Evolutionary conservation across 1,139 yeast genomes (phyloP), one percentile per base, ranked within the genome.

Genomic region (Kluyveromyces sp.): DNA sequence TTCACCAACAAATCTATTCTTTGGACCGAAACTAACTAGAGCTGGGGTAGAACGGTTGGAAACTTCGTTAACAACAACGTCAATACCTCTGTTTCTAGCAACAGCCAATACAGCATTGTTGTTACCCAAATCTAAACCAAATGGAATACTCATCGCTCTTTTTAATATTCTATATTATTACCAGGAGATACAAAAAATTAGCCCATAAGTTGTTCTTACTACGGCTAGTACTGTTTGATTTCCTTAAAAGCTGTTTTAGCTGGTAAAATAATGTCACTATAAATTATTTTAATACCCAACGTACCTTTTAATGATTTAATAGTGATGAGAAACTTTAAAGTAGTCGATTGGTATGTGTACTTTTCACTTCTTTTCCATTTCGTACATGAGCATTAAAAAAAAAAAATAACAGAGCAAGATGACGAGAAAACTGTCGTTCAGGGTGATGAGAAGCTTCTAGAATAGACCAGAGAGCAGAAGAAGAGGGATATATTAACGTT

Each of bases 111-210:
- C 97, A 54, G 95, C 81, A 77, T 78, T 86, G 75, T 79, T 77
- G 74, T 89, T 89, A 74, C 99, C 99, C 68, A 92, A 83, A 81
- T 92, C 99, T 71, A 92, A 84, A 76, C 98, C 98, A 65, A 92
- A 87, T 71, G 97, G 97, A 68, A 87, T 81, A 69, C 87, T 81
- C 86, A 82, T 82, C 31, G 31, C 31, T n/a, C 34, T 33, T 15
- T 15, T 15, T 15, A 15, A 15, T 15, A 15, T 15, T 15, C 21
- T 15, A 15, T 15, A 15, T 15, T 15, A 15, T 15, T 15, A 15
- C 21, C 21, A 15, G 21, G 21, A 15, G 21, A 15, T 15, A 15
- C 21, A 15, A 15, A 15, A 15, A 15, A 15, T 15, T 15, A 15
- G 21, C 21, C 21, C 21, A 15, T 15, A 15, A 15, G 21, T 15